phyloP scores from a whole-genome alignment of 169 alveolate species.

The Amoebophrya sp. region DNA sequence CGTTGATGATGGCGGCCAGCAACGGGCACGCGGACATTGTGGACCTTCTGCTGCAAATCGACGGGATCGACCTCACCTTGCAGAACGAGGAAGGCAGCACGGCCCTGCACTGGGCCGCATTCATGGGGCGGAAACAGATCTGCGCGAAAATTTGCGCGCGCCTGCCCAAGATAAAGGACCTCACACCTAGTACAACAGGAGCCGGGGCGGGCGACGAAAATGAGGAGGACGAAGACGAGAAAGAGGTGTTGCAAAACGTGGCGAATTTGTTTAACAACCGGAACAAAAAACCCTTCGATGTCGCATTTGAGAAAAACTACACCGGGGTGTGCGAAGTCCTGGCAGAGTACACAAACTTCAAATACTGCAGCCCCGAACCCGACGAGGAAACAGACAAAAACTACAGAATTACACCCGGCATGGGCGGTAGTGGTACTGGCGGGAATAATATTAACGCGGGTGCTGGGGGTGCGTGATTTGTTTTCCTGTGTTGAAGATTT shows the following conservation, averaged over 20 bases:
- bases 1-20: neutral
- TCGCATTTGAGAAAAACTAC: neutral
- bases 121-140: neutral
- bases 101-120: neutral
- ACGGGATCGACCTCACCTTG: neutral
- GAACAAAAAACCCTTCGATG: neutral
- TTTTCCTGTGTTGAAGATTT: no score
- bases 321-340: neutral
- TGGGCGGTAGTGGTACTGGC: no score
- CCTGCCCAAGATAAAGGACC: no score
- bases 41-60: neutral
- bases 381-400: neutral
- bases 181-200: no score
- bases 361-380: neutral
- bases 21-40: neutral
- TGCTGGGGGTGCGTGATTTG: no score
- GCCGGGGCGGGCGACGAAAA: neutral
- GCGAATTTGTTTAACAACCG: neutral
- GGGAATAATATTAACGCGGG: no score
- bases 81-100: neutral
- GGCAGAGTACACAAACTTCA: neutral
- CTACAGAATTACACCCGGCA: no score
- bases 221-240: neutral
- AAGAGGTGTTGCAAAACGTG: no score
- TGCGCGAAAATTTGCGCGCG: neutral